Conservation (phyloP, 495 filamentous ascomycete species). For the Aspergillus panamensis region DNA sequence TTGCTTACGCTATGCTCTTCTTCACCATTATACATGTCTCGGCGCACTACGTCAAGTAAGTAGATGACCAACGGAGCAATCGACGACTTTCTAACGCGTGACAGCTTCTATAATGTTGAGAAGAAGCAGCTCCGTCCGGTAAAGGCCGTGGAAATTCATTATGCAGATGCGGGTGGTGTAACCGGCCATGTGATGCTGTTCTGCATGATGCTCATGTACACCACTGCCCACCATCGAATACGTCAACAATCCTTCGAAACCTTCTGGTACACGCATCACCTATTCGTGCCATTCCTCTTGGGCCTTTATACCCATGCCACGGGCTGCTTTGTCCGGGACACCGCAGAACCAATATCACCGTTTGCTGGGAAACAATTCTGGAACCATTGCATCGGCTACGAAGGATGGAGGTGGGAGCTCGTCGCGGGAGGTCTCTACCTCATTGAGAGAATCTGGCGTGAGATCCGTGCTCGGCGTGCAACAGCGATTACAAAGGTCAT, state of each 20-base stretch:
- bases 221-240: slow-evolving; percentile 88
- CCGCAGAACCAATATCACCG: slow-evolving; percentile 65
- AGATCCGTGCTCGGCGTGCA: slow-evolving; percentile 73
- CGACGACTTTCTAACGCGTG: slow-evolving; percentile 25
- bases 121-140: slow-evolving; percentile 74
- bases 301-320: slow-evolving; percentile 94
- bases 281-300: slow-evolving; percentile 94
- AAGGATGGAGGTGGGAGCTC: slow-evolving; percentile 97
- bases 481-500: slow-evolving; percentile 93
- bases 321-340: slow-evolving; percentile 91
- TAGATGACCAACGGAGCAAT: slow-evolving; percentile 11
- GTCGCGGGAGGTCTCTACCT: slow-evolving; percentile 84
- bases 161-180: slow-evolving; percentile 81
- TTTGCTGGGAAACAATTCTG: slow-evolving; percentile 81
- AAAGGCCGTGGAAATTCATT: slow-evolving; percentile 90
- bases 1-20: slow-evolving; percentile 82
- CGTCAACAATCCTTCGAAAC: slow-evolving; percentile 96
- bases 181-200: slow-evolving; percentile 98
- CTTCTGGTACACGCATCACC: slow-evolving; percentile 98
- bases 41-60: slow-evolving; percentile 94
- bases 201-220: slow-evolving; percentile 99
- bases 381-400: slow-evolving; percentile 91
- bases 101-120: slow-evolving; percentile 93
- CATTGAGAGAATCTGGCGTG: slow-evolving; percentile 83
- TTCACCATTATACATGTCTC: slow-evolving; percentile 75